A percentile compares a stretch with the other conserved stretches of the same genome.
These are phyloP conservation scores for Mycena sp. DNA, from an alignment of 1,284 basidiomycete genomes.

Conservation along the genomic window DNA sequence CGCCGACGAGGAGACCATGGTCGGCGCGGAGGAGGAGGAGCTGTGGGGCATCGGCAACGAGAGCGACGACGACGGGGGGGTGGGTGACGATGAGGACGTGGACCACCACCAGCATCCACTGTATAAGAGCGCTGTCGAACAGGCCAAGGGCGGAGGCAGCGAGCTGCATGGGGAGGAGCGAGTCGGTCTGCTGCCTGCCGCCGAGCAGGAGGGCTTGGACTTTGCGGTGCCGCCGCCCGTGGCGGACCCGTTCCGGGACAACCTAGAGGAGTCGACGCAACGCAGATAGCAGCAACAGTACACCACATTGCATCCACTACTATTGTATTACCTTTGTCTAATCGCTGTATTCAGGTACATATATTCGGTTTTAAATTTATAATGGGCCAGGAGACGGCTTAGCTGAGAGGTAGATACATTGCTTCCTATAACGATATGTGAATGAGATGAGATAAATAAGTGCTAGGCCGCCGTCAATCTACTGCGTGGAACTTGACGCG, in stretches of 20 bases:
- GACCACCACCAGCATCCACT: slow-evolving; percentile 31
- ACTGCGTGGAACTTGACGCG: slow-evolving; percentile 73
- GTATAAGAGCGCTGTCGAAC: not conserved
- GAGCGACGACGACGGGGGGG: slow-evolving; percentile 57
- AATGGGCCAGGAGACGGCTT: too few relatives aligned
- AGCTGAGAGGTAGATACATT: too few relatives aligned
- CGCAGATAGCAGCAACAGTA: not conserved
- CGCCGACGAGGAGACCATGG: slow-evolving; percentile 37
- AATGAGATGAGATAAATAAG: slow-evolving; percentile 8
- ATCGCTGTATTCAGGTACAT: slow-evolving; percentile 11
- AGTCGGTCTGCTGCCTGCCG: slow-evolving; percentile 11
- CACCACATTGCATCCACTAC: too few relatives aligned
- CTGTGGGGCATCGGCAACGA: slow-evolving; percentile 75
- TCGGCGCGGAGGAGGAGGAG: slow-evolving; percentile 50
- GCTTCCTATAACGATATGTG: too few relatives aligned
- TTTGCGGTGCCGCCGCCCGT: slow-evolving; percentile 8
- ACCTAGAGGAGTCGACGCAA: not conserved
- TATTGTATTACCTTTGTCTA: slow-evolving; percentile 19
- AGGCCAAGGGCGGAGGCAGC: not conserved
- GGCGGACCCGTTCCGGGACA: slow-evolving; percentile 9
- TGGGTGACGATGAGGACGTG: slow-evolving; percentile 33
- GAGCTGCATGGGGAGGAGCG: slow-evolving; percentile 20
- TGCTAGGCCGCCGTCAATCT: slow-evolving; percentile 1
- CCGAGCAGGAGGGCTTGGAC: slow-evolving; percentile 16
- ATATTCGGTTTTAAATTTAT: too few relatives aligned